Percentiles rank a stretch among this genome's conserved stretches.
Conservation (phyloP, 2,329 filamentous ascomycete genomes). For the Penicillium vulpinum region DNA sequence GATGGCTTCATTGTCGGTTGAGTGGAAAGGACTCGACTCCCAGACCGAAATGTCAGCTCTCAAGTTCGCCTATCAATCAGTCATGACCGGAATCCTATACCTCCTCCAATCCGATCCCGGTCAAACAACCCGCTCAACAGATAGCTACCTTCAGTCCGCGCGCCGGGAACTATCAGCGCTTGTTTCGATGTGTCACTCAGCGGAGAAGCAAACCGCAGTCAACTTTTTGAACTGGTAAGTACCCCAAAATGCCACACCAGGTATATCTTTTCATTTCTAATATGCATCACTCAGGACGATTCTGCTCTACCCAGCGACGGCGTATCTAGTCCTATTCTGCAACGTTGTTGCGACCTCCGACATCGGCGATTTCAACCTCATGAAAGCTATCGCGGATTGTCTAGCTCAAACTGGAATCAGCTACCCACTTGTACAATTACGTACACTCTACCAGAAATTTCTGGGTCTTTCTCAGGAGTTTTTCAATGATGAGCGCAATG, state of each 20-base stretch:
- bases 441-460: conserved; percentile 19
- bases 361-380: conserved; percentile 19
- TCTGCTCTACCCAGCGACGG: conserved; percentile 23
- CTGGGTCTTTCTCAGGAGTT: conserved; percentile 13
- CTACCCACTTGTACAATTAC: conserved; percentile 15
- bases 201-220: conserved; percentile 16
- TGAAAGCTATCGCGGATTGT: conserved; percentile 18
- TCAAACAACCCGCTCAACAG: not conserved
- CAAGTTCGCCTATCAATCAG: conserved; percentile 22
- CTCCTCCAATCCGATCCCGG: conserved; percentile 9
- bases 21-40: conserved; percentile 22
- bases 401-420: conserved; percentile 17
- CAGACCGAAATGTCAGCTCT: conserved; percentile 21
- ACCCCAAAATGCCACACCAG: not conserved
- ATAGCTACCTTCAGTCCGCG: conserved; percentile 19
- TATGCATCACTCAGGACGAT: conserved; percentile 18
- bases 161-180: conserved; percentile 22
- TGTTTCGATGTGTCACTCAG: conserved; percentile 18
- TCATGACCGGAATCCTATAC: conserved; percentile 23
- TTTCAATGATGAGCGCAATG: conserved; percentile 5
- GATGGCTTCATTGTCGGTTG: conserved; percentile 13
- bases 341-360: conserved; percentile 22
- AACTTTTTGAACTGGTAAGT: conserved; percentile 22
- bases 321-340: conserved; percentile 25
- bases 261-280: not conserved